phyloP scores from a whole-genome alignment of 1,284 basidiomycete species.

The Cystobasidium slooffiae region DNA sequence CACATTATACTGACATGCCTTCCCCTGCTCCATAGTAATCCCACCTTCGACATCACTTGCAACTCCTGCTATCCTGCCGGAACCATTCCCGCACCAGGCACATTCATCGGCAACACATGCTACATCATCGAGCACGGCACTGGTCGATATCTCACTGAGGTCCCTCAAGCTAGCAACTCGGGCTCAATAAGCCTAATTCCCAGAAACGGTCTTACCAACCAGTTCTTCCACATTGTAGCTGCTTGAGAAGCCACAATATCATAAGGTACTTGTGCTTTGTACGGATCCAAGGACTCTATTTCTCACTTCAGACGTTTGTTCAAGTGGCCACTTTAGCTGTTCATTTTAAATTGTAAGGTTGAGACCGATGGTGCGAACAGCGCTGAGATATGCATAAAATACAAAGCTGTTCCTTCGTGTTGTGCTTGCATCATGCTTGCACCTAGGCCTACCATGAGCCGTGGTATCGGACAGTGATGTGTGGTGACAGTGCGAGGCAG shows the following conservation, averaged over 20 bases:
- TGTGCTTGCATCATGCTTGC: no score
- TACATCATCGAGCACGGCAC: conserved; percentile 15
- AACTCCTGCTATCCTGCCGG: conserved; percentile 14
- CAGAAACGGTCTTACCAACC: conserved; percentile 4
- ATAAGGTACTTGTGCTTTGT: not conserved
- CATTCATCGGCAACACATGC: conserved; percentile 26
- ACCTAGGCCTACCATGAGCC: no score
- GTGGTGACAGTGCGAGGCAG: no score
- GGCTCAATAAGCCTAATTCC: not conserved
- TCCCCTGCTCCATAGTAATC: conserved; percentile 1
- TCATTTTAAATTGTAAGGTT: no score
- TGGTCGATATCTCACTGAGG: conserved; percentile 21
- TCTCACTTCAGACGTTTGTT: no score
- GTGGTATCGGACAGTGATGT: no score
- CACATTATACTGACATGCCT: not conserved
- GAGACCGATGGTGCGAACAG: no score
- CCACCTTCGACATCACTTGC: conserved; percentile 12
- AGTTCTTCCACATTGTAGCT: conserved; percentile 30
- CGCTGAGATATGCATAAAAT: no score
- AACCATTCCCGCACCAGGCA: conserved; percentile 4
- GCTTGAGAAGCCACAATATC: not conserved
- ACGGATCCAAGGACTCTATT: no score
- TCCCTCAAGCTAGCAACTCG: not conserved
- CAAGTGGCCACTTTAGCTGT: no score
- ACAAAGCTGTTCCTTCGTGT: no score